Conservation (phyloP, 73 alveolate genomes). For the Blepharisma japonicum region DNA sequence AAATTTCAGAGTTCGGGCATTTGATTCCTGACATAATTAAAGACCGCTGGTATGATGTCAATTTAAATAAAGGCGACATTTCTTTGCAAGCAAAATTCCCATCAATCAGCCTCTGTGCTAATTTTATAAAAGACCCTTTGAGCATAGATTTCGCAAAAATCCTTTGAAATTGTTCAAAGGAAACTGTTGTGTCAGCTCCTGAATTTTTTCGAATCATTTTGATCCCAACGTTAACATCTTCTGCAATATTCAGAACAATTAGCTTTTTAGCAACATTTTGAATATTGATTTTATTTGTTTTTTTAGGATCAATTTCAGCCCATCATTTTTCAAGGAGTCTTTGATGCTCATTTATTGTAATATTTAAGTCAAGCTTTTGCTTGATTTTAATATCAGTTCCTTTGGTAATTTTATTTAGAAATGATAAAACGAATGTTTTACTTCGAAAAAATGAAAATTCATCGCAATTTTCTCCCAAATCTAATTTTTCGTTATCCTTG, state of each 20-base stretch:
- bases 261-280: neutral
- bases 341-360: constrained; percentile 25
- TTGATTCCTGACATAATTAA: constrained; percentile 9
- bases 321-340: neutral
- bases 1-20: constrained; percentile 15
- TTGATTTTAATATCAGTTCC: neutral
- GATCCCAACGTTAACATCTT: neutral
- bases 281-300: neutral
- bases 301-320: neutral
- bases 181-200: neutral
- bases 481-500: neutral
- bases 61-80: constrained; percentile 24
- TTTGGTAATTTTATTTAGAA: neutral
- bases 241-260: neutral
- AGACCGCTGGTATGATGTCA: constrained; percentile 11
- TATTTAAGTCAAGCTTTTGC: neutral
- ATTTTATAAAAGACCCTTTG: constrained; percentile 15
- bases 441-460: neutral
- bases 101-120: neutral
- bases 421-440: neutral
- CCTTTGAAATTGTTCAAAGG: neutral
- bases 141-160: constrained; percentile 20
- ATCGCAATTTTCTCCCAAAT: neutral
- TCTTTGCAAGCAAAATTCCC: constrained; percentile 19
- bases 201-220: neutral